Evolutionary conservation across 805 yeast species (phyloP), one percentile per base, ranked within the genome.

Genomic region (Myxozyma geophila): DNA sequence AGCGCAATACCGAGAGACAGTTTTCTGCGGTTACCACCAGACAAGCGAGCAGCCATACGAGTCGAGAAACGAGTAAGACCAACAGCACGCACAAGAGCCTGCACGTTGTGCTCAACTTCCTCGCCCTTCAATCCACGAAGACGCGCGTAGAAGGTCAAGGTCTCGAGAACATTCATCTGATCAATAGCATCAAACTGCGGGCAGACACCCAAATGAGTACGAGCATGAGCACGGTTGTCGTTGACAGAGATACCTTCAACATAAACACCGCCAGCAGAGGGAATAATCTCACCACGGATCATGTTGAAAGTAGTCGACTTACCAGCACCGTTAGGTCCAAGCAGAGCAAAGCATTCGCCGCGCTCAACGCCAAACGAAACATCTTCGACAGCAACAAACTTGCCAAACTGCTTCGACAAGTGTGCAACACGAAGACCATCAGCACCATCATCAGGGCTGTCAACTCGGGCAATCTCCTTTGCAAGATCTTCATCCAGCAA

Each of bases 121-220:
- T 39, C 59, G 13, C 65, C 67, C 41, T 62, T 63, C 43, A 75
- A 61, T 2, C 78, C 78, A 36, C 76, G 72, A 21, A 76, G 67
- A 39, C 67, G 66, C 7, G 74, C 77, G 62, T 75, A 75, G 62
- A 75, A 74, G 40, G 68, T 60, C 40, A 75, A 65, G 28, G 70
- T 74, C 59, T 76, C 76, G 0, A 64, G 64, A 8, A 76, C 78
- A 2, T 72, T 75, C 72, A 75, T 65, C 56, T 70, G 71, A 51
- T 75, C 78, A 70, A 75, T 74, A n/a, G 78, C 77, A 62, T 75
- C 78, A 64, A 75, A 75, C 63, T 75, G 78, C 3, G 78, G 78
- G 57, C 78, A 75, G 9, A 75, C 78, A 1, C 78, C 78, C n/a
- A 75, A 72, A 48, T 68, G 67, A 9, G 74, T 57, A 15, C 78